Evolutionary conservation across 1,139 yeast genomes (phyloP).

Genomic region (Yamadazyma blattariae): DNA sequence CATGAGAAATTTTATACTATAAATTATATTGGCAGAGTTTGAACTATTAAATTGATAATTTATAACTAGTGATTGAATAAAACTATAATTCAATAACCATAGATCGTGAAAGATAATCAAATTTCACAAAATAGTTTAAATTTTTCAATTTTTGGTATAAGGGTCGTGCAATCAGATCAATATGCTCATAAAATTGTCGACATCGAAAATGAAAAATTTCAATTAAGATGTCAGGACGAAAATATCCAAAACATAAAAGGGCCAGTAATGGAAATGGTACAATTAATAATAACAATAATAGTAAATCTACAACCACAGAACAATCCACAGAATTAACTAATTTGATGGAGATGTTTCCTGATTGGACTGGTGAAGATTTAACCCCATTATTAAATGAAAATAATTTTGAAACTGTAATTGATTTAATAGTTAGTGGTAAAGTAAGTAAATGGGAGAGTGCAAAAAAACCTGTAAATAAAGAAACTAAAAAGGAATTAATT

Average conservation of each 20-base stretch:
- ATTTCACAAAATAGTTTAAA: too few relatives aligned
- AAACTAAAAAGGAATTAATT: neutral
- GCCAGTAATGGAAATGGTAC: constrained; percentile 11
- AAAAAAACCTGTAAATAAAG: constrained; percentile 8
- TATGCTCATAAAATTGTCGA: constrained; percentile 1
- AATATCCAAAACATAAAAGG: constrained; percentile 22
- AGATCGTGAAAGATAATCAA: too few relatives aligned
- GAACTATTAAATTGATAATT: too few relatives aligned
- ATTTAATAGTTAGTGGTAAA: constrained; percentile 82
- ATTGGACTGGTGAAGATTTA: constrained; percentile 89
- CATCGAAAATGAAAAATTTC: constrained; percentile 4
- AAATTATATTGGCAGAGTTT: too few relatives aligned
- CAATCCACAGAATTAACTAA: constrained; percentile 53
- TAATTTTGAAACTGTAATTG: constrained; percentile 77
- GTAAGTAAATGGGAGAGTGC: constrained; percentile 60
- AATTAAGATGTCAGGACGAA: constrained; percentile 34
- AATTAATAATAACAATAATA: too few relatives aligned
- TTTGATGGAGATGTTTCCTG: constrained; percentile 86
- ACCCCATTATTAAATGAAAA: constrained; percentile 72
- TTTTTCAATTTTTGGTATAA: too few relatives aligned
- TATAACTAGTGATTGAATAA: too few relatives aligned
- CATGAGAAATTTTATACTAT: too few relatives aligned
- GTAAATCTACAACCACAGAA: too few relatives aligned
- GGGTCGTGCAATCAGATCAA: too few relatives aligned
- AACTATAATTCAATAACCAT: too few relatives aligned